Base-by-base conservation (phyloP, 805 yeast species). In the Yarrowia porcina region DNA sequence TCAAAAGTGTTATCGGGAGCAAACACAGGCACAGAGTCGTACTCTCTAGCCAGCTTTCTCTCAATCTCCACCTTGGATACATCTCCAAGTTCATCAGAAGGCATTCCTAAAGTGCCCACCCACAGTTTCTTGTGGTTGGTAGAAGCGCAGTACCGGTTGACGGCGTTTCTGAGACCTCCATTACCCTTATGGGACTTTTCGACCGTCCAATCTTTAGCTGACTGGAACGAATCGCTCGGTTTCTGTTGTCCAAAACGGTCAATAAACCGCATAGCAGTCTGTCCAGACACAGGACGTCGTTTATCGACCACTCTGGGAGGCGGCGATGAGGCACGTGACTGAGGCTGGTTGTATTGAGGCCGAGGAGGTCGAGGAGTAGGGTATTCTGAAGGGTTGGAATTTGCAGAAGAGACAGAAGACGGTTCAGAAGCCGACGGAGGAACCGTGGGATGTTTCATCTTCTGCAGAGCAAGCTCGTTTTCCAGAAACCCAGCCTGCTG, bases 91-190 rank as follows among this genome's bases (percentile, higher is more conserved):
- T 81, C 84, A 74, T 94, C 97, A 18, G 93, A 87, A 18, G 97
- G 96, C 80, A 91, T 88, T 27, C 97, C 96, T 33, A 89, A 75
- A 0, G 96, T 86, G n/a, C 99, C 99, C 1, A 93, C 82, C 96
- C 97, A 93, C 64, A 76, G 78, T 52, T 77, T 78, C 5, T 75
- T 70, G 47, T 77, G 73, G 21, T 74, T 64, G 2, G 71, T 72
- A 11, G 78, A 76, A 0, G 74, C 69, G 38, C 66, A 64, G 0
- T 93, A 87, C 7, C 87, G 76, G 52, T 82, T 80, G 15, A 94
- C 82, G 0, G 98, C 97, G 67, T 94, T 93, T 65, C 83, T 83
- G 69, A 94, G 80, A 9, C 97, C 94, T 32, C 92, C 96, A 70
- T 94, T 94, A 8, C 97, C 97, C 67, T 85, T 85, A 8, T 75